phyloP scores from a whole-genome alignment of 2,329 filamentous ascomycete species.

The Beauveria sp. region DNA sequence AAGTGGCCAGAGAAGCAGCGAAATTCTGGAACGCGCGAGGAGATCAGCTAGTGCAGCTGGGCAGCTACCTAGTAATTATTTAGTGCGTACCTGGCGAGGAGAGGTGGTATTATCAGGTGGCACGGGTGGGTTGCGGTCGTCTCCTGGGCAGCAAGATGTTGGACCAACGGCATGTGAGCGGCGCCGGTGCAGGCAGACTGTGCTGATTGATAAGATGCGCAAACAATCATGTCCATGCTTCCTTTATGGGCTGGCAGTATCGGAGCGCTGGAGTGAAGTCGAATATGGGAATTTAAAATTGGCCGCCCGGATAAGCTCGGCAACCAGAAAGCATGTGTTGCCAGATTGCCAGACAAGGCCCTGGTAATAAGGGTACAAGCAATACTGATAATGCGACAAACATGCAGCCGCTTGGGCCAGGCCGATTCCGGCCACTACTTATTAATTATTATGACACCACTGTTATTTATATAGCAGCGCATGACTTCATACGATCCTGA shows the following conservation, averaged over 20 bases:
- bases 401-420: background rate
- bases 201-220: background rate
- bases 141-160: background rate
- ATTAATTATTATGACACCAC: background rate
- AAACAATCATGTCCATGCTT: background rate
- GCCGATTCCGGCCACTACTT: background rate
- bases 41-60: background rate
- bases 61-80: background rate
- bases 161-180: background rate
- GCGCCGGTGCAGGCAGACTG: background rate
- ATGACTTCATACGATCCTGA: no score
- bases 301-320: background rate
- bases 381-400: background rate
- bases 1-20: background rate
- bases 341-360: no score
- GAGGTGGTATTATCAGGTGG: no score
- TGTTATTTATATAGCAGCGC: no score
- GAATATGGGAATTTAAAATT: background rate
- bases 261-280: background rate
- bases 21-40: background rate
- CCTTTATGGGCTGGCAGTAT: background rate
- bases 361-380: background rate
- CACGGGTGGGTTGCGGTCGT: background rate
- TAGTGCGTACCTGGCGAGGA: background rate
- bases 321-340: background rate